These are phyloP conservation scores for Ascochyta rabiei DNA, from an alignment of 2,329 filamentous ascomycete species.

Conservation along the genomic window DNA sequence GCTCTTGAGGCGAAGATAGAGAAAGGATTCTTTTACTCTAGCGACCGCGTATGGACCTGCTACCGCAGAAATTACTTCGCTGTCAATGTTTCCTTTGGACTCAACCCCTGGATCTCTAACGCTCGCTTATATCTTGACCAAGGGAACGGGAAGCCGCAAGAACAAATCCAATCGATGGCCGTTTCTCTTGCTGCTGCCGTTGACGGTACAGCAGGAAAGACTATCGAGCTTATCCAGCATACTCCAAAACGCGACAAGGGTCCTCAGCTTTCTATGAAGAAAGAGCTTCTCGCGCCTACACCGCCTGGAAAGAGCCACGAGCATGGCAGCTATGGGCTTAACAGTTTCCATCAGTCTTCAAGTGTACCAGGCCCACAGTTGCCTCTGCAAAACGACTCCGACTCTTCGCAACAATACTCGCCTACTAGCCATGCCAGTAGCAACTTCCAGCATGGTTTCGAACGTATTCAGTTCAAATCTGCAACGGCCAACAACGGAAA, in stretches of 20 bases:
- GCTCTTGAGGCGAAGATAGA: constrained; percentile 82
- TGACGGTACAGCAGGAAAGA: constrained; percentile 75
- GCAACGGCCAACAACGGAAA: constrained; percentile 95
- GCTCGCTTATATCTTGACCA: constrained; percentile 64
- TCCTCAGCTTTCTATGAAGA: constrained; percentile 74
- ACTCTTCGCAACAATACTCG: constrained; percentile 42
- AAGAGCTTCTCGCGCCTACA: constrained; percentile 71
- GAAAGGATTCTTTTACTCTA: constrained; percentile 81
- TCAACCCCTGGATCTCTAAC: constrained; percentile 67
- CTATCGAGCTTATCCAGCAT: constrained; percentile 85
- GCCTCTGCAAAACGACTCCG: constrained; percentile 48
- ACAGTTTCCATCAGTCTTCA: constrained; percentile 45
- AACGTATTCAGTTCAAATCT: constrained; percentile 92
- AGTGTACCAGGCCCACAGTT: constrained; percentile 48
- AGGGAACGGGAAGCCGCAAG: constrained; percentile 50
- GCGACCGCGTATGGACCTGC: constrained; percentile 86
- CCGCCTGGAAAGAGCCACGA: constrained; percentile 59
- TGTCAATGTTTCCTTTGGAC: constrained; percentile 77
- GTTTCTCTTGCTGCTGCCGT: constrained; percentile 86
- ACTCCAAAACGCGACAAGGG: constrained; percentile 92
- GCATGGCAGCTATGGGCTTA: constrained; percentile 47
- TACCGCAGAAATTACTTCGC: constrained; percentile 92
- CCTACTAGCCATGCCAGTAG: constrained; percentile 43
- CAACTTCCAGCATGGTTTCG: constrained; percentile 68
- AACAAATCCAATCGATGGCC: constrained; percentile 74